Conservation (phyloP, 441 rosid species). For the Gossypium gossypioides region DNA sequence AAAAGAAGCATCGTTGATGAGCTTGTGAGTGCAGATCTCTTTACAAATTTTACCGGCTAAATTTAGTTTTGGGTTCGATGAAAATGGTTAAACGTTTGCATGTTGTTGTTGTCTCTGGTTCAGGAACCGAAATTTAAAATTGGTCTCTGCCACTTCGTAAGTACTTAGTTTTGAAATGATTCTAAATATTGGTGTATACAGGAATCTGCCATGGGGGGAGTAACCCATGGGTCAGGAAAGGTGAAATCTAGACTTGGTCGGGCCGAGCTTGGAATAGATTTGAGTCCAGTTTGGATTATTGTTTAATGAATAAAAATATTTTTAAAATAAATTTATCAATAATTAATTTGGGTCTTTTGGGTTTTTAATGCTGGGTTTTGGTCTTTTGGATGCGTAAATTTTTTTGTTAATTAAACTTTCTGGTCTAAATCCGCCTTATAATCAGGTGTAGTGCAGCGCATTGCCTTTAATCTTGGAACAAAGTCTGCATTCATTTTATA, state of each 20-base stretch:
- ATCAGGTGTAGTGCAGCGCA: not conserved
- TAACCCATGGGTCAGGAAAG: not conserved
- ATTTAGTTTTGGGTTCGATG: slow-evolving; percentile 13
- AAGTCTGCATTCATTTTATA: not conserved
- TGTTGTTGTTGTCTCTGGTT: slow-evolving; percentile 7
- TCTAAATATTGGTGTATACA: not conserved
- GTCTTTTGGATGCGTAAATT: not conserved
- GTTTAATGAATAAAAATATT: not conserved
- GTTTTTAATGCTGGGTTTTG: not conserved
- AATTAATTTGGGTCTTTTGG: not conserved
- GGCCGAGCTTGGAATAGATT: not conserved
- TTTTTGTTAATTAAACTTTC: not conserved
- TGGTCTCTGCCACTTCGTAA: not conserved
- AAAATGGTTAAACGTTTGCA: not conserved
- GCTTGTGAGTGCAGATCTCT: not conserved
- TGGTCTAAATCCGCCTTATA: not conserved
- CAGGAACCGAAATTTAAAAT: slow-evolving; percentile 5
- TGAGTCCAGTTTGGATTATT: not conserved
- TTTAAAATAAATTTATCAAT: not conserved
- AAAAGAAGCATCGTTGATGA: not conserved
- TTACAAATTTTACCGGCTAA: not conserved
- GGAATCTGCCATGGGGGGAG: not conserved
- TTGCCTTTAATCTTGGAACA: not conserved
- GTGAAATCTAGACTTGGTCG: not conserved
- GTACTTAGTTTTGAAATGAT: slow-evolving; percentile 4